These are phyloP conservation scores for Cymbopogon flexuosus DNA, from an alignment of 202 grass and related monocot genomes.

Conservation along the genomic window DNA sequence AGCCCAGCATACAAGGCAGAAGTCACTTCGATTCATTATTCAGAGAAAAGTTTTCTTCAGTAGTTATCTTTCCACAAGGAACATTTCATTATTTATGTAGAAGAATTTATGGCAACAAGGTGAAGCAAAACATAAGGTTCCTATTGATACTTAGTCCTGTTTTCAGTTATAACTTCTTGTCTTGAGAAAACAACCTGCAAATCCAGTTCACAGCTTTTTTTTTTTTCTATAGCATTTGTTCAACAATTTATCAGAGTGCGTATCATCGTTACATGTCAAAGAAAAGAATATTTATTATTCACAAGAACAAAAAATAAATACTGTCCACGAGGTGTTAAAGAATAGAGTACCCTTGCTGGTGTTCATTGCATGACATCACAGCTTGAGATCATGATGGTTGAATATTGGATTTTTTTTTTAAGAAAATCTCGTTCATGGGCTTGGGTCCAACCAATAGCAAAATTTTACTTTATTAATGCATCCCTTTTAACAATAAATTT, in stretches of 20 bases:
- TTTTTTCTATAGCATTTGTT: not conserved
- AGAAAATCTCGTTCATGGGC: not conserved
- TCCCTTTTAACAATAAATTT: conserved; percentile 19
- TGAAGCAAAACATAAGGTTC: not conserved
- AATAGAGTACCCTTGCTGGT: conserved; percentile 29
- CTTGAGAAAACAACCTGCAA: not conserved
- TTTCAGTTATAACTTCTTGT: not conserved
- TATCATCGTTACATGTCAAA: not conserved
- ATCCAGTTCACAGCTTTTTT: not conserved
- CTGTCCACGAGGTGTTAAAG: not conserved
- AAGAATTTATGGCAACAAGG: not conserved
- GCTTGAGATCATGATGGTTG: conserved; percentile 28
- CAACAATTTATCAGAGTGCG: not conserved
- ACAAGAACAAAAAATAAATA: not conserved
- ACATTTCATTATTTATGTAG: not conserved
- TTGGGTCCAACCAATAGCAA: conserved; percentile 27
- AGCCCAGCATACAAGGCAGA: not conserved
- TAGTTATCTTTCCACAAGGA: not conserved
- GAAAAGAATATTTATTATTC: not conserved
- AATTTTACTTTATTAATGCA: conserved; percentile 17
- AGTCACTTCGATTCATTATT: not conserved
- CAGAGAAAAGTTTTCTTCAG: conserved; percentile 4
- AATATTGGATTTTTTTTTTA: not conserved
- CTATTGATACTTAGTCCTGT: not conserved
- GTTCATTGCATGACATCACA: conserved; percentile 41